These are phyloP conservation scores for Chimonanthus praecox DNA, from an alignment of 164 flowering plant genomes.

Conservation along the genomic window DNA sequence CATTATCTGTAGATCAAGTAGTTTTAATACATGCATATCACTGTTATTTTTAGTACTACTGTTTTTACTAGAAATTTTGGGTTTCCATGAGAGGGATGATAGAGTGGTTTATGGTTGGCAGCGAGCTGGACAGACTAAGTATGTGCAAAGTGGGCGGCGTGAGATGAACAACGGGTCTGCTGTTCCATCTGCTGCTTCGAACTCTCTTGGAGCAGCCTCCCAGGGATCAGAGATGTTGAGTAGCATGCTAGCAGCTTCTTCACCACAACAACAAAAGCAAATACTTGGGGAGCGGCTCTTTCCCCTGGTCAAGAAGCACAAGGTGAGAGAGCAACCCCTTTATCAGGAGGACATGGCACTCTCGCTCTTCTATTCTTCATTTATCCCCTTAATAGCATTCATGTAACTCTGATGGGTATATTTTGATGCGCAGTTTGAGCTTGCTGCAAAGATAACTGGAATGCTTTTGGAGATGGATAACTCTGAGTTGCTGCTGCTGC, in stretches of 20 bases:
- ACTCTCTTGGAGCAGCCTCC: constrained; percentile 23
- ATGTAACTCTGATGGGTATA: not conserved
- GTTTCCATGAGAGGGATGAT: not conserved
- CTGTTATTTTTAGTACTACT: no score
- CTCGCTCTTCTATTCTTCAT: not conserved
- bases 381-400: not conserved
- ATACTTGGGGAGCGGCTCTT: constrained; percentile 77
- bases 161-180: constrained; percentile 39
- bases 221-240: constrained; percentile 45
- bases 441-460: constrained; percentile 77
- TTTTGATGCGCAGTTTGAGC: constrained; percentile 51
- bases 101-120: constrained; percentile 11
- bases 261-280: constrained; percentile 68
- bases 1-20: not conserved
- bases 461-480: constrained; percentile 96
- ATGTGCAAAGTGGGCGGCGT: constrained; percentile 45
- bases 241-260: constrained; percentile 66
- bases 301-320: constrained; percentile 60
- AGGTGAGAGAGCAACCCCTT: constrained; percentile 34
- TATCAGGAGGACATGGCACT: not conserved
- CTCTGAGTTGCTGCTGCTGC: constrained; percentile 55
- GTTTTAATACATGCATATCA: no score
- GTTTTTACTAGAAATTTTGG: no score
- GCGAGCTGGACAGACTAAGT: constrained; percentile 38
- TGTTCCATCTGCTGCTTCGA: constrained; percentile 24